phyloP scores from a whole-genome alignment of 2,329 filamentous ascomycete genomes.

The Exophiala sideris region DNA sequence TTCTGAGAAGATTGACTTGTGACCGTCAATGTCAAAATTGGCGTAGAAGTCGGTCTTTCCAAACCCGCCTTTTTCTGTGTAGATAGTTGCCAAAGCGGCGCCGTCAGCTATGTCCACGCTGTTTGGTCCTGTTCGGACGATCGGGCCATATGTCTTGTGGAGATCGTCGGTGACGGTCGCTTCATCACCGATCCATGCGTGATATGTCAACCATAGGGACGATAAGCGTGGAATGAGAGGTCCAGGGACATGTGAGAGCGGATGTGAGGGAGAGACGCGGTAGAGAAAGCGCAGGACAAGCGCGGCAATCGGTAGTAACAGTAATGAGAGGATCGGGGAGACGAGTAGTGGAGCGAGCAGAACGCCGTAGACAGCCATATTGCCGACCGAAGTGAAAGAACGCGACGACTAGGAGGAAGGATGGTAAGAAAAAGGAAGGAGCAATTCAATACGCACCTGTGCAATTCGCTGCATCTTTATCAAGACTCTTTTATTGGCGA shows the following conservation, averaged over 20 bases:
- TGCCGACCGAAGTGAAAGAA: not conserved
- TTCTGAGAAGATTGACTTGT: conserved; percentile 50
- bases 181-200: conserved; percentile 36
- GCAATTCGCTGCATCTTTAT: not conserved
- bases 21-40: conserved; percentile 58
- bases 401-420: not conserved
- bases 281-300: conserved; percentile 31
- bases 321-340: conserved; percentile 8
- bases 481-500: not conserved
- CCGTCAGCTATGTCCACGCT: conserved; percentile 44
- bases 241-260: conserved; percentile 40
- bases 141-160: conserved; percentile 36
- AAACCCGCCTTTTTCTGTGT: conserved; percentile 53
- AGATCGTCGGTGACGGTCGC: conserved; percentile 30
- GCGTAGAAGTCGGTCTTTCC: conserved; percentile 50
- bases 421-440: not conserved
- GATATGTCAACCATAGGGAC: conserved; percentile 34
- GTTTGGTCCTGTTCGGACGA: conserved; percentile 39
- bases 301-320: conserved; percentile 15
- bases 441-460: not conserved
- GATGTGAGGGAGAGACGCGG: conserved; percentile 35
- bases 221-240: conserved; percentile 36
- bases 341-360: conserved; percentile 9
- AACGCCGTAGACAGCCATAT: conserved; percentile 13
- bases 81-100: conserved; percentile 49